phyloP scores from a whole-genome alignment of 148 eudicot species.

The Camellia japonica region DNA sequence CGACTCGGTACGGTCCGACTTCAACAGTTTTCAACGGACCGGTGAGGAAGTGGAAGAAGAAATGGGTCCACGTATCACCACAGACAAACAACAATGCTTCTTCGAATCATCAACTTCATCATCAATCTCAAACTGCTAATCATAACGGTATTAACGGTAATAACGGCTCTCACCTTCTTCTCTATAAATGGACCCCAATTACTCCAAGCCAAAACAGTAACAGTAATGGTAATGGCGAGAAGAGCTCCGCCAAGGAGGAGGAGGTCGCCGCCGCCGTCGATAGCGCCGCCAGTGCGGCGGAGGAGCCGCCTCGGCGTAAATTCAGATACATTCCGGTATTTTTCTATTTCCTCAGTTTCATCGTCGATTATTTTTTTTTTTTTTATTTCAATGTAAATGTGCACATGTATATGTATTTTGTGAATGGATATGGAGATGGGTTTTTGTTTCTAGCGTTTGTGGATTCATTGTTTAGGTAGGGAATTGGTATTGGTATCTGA shows the following conservation, averaged over 20 bases:
- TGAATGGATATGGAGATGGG: neutral
- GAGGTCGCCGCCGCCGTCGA: neutral
- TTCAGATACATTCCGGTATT: constrained; percentile 88
- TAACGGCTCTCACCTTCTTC: constrained; percentile 49
- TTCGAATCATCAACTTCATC: constrained; percentile 21
- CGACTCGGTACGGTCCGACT: constrained; percentile 69
- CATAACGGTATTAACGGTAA: constrained; percentile 26
- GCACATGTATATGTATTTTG: neutral
- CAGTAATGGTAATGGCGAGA: constrained; percentile 12
- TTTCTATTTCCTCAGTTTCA: constrained; percentile 6
- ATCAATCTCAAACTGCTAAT: constrained; percentile 16
- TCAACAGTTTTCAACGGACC: constrained; percentile 77
- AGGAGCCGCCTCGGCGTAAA: constrained; percentile 57
- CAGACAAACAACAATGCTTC: constrained; percentile 17
- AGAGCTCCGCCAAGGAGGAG: constrained; percentile 19
- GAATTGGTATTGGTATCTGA: neutral
- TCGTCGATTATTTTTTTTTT: neutral
- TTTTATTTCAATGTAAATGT: neutral
- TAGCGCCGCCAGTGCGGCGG: constrained; percentile 16
- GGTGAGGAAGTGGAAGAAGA: constrained; percentile 90
- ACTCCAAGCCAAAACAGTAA: constrained; percentile 32
- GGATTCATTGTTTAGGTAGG: neutral
- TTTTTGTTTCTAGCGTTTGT: constrained; percentile 2
- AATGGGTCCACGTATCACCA: constrained; percentile 64
- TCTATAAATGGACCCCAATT: constrained; percentile 77